phyloP scores from a whole-genome alignment of 2,329 filamentous ascomycete genomes.

The Botrytis elliptica region DNA sequence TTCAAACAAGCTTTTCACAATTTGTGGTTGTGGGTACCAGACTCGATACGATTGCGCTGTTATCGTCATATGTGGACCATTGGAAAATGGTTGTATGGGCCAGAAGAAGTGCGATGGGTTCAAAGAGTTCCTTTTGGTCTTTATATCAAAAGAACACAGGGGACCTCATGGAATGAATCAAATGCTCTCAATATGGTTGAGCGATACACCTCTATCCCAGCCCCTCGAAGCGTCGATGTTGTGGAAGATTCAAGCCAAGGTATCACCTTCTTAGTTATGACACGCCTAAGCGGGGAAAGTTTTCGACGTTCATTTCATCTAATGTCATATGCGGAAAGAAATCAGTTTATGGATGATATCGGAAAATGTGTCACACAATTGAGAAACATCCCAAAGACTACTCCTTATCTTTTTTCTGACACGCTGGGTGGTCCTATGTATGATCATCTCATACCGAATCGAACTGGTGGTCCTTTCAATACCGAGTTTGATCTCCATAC shows the following conservation, averaged over 20 bases:
- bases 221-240: background rate
- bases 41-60: background rate
- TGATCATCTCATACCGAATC: background rate
- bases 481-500: background rate
- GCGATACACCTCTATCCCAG: background rate
- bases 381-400: background rate
- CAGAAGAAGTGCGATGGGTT: background rate
- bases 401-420: background rate
- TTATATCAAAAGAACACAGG: background rate
- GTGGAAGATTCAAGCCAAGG: background rate
- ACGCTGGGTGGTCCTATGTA: background rate
- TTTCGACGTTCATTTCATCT: background rate
- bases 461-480: background rate
- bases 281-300: background rate
- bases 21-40: background rate
- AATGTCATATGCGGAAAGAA: slow-evolving; percentile 1
- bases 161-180: background rate
- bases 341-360: background rate
- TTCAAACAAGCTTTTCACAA: background rate
- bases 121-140: background rate
- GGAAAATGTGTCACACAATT: background rate
- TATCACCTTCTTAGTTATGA: background rate
- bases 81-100: background rate
- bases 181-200: slow-evolving; percentile 2
- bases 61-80: background rate